phyloP scores from a whole-genome alignment of 1,284 basidiomycete genomes.

The Stygiomarasmius scandens region DNA sequence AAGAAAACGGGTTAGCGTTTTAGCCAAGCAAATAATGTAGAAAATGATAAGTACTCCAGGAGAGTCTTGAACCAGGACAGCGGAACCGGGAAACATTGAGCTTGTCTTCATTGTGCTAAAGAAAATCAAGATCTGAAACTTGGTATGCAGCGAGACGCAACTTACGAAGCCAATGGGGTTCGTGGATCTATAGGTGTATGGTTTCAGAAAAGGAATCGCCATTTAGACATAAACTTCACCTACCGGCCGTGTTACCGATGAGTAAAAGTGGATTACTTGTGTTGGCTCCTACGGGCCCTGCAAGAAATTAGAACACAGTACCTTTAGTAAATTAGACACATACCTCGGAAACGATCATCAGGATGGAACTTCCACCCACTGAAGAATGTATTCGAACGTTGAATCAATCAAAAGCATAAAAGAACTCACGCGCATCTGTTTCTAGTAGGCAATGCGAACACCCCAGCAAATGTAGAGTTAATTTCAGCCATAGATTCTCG shows the following conservation, averaged over 20 bases:
- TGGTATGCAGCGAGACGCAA: conserved; percentile 1
- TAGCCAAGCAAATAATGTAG: background rate
- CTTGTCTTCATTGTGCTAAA: conserved; percentile 43
- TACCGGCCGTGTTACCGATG: conserved; percentile 24
- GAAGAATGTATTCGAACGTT: background rate
- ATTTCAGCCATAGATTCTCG: background rate
- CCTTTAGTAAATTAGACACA: background rate
- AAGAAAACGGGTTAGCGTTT: conserved; percentile 2
- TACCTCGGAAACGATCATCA: conserved; percentile 36
- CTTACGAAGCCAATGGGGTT: conserved; percentile 36
- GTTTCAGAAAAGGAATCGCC: background rate
- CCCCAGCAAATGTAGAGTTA: conserved; percentile 1
- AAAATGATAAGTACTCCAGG: conserved; percentile 36
- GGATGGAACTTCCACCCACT: conserved; percentile 34
- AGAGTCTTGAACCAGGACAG: conserved; percentile 46
- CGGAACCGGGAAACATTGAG: conserved; percentile 34
- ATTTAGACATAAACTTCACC: background rate
- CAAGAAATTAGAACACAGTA: background rate
- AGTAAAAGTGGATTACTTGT: conserved; percentile 23
- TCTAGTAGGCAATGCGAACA: background rate
- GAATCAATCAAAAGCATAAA: background rate
- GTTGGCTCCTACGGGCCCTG: conserved; percentile 23
- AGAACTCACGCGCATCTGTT: background rate
- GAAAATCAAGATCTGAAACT: background rate
- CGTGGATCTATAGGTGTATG: conserved; percentile 39